Percentiles rank a stretch among this genome's conserved stretches.
These are phyloP conservation scores for Talaromyces verruculosus DNA, from an alignment of 2,329 filamentous ascomycete genomes.

Conservation along the genomic window DNA sequence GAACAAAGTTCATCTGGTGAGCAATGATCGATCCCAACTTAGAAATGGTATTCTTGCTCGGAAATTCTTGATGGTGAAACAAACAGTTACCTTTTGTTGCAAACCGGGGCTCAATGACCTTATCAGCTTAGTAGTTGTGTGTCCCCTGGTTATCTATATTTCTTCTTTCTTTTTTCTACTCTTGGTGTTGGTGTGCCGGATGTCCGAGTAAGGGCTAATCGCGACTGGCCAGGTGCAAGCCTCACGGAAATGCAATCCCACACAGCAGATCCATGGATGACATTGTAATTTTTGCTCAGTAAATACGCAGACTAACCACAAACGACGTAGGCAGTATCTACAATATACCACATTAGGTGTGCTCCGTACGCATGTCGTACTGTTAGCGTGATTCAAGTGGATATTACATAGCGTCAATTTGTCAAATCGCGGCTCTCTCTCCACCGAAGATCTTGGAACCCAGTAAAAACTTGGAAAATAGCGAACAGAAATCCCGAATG, in stretches of 20 bases:
- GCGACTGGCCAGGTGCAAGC: not conserved
- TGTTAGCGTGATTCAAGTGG: slow-evolving; percentile 1
- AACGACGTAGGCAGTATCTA: not conserved
- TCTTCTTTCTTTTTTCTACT: not conserved
- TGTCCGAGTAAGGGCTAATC: not conserved
- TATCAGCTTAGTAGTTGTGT: not conserved
- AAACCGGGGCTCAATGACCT: not conserved
- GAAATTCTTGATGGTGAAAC: not conserved
- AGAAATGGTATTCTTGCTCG: not conserved
- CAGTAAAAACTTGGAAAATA: not conserved
- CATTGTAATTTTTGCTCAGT: not conserved
- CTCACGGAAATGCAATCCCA: not conserved
- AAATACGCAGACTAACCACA: not conserved
- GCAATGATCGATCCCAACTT: not conserved
- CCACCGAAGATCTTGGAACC: slow-evolving; percentile 1
- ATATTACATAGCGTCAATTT: not conserved
- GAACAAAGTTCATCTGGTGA: not conserved
- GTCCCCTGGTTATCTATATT: not conserved
- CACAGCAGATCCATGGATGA: not conserved
- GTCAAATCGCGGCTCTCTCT: slow-evolving; percentile 5
- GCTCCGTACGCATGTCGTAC: not conserved
- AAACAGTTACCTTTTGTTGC: not conserved
- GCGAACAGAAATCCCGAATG: not conserved
- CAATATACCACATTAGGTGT: not conserved
- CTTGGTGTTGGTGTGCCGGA: not conserved